Percentiles rank a stretch among this genome's conserved stretches.
phyloP scores from a whole-genome alignment of 2,329 filamentous ascomycete species.

The Trichoderma sp. region DNA sequence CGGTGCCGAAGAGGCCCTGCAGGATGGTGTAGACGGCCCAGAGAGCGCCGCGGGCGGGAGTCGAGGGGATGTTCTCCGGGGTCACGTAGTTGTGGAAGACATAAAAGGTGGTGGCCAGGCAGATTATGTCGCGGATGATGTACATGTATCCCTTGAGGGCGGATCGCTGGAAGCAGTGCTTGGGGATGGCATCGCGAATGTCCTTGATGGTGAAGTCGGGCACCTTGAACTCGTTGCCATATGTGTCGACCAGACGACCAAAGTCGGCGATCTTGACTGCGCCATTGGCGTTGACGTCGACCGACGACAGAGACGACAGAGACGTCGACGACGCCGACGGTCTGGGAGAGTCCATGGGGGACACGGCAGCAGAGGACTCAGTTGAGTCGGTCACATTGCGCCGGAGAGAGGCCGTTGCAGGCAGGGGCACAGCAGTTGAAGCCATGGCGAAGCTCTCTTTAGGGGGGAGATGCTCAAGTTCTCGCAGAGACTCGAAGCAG shows the following conservation, averaged over 20 bases:
- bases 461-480: background rate
- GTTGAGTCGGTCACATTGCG: conserved; percentile 49
- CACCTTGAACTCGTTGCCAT: conserved; percentile 90
- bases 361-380: conserved; percentile 55
- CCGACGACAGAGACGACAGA: conserved; percentile 80
- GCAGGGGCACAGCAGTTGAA: conserved; percentile 39
- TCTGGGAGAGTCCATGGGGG: conserved; percentile 58
- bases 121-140: conserved; percentile 75
- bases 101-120: conserved; percentile 74
- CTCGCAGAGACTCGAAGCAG: background rate
- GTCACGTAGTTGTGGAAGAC: conserved; percentile 88
- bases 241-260: conserved; percentile 78
- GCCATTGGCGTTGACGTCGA: conserved; percentile 40
- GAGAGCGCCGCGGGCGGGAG: conserved; percentile 60
- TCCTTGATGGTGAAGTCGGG: conserved; percentile 98
- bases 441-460: conserved; percentile 40
- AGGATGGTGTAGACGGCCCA: conserved; percentile 69
- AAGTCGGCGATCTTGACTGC: conserved; percentile 41
- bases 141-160: conserved; percentile 72
- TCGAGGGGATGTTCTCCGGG: conserved; percentile 73
- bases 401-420: conserved; percentile 44
- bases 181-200: conserved; percentile 93
- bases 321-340: conserved; percentile 79
- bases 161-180: conserved; percentile 93
- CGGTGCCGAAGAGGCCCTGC: conserved; percentile 91